Base-by-base conservation (phyloP, 495 filamentous ascomycete genomes). In the Tuber brumale region DNA sequence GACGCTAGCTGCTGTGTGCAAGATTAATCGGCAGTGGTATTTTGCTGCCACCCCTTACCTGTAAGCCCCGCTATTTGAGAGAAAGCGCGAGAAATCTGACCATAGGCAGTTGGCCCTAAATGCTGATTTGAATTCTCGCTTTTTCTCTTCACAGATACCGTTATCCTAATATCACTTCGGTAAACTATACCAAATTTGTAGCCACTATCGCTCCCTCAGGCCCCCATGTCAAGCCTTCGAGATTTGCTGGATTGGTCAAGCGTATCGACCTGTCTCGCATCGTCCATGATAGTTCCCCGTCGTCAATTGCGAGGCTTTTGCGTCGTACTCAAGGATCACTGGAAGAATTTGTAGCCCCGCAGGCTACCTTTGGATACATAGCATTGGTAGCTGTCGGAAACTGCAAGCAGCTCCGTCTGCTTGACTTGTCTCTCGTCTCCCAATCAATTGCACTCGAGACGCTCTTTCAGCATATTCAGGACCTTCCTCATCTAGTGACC, bases 11-110 rank as follows among this genome's bases (percentile, higher is more conserved):
- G 73, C 72, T 42, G 75, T 76, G 80, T 88, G 87, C 79, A 85
- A 91, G 31, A 86, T 92, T 21, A 89, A 87, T 10, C 86, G 86
- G 21, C 86, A 90, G 74, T 93, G 91, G 91, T 92, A 92, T 80
- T 85, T 86, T 16, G 86, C 86, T 7, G 85, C 86, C 19, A 85
- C 90, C 12, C 77, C 86, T 0, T 82, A 84, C 35, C 87, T 93
- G n/a, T 93, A 82, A 72, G 75, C 70, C 51, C 75, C 39, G n/a
- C 39, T 27, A 35, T 72, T 57, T 72, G 39, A n/a, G 39, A 42
- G 35, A 41, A 41, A 19, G 21, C 37, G n/a, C 37, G 37, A 39
- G n/a, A 74, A 9, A 72, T 69, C 44, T 74, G 39, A 41, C 72
- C 14, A 42, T 70, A 42, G 66, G 16, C 41, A 46, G 31, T 44